A percentile compares a stretch with the other conserved stretches of the same genome.
phyloP scores from a whole-genome alignment of 2,329 filamentous ascomycete genomes.

The Pseudocercospora cruenta region DNA sequence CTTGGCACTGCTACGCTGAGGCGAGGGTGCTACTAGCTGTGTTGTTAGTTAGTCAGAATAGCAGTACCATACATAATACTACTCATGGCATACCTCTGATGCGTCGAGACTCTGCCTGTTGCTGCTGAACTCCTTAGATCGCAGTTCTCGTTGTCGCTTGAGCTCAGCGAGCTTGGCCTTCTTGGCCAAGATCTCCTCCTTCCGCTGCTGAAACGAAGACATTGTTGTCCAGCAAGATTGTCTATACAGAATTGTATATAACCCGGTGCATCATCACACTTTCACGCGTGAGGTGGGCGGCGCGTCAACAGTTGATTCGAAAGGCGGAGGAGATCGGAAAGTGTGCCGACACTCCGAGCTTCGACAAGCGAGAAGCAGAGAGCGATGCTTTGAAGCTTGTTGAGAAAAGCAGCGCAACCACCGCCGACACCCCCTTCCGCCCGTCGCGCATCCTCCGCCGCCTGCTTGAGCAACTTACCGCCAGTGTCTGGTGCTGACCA shows the following conservation, averaged over 20 bases:
- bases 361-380: not conserved
- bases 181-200: slow-evolving; percentile 95
- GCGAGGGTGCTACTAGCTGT: slow-evolving; percentile 70
- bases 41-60: slow-evolving; percentile 32
- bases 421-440: not conserved
- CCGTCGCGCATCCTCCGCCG: slow-evolving; percentile 7
- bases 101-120: slow-evolving; percentile 69
- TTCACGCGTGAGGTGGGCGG: not conserved
- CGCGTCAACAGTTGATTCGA: not conserved
- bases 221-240: slow-evolving; percentile 18
- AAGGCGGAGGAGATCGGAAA: not conserved
- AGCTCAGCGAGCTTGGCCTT: slow-evolving; percentile 96
- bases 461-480: not conserved
- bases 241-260: not conserved
- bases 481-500: not conserved
- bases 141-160: slow-evolving; percentile 85
- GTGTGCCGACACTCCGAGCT: slow-evolving; percentile 1
- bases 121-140: slow-evolving; percentile 73
- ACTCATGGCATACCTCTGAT: slow-evolving; percentile 63
- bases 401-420: slow-evolving; percentile 2
- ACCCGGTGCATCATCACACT: too few species aligned
- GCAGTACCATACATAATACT: not conserved
- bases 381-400: not conserved
- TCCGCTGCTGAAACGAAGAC: slow-evolving; percentile 65
- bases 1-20: slow-evolving; percentile 60